Base-by-base conservation (phyloP, 2,329 filamentous ascomycete genomes). In the Penicillium janthinellum region DNA sequence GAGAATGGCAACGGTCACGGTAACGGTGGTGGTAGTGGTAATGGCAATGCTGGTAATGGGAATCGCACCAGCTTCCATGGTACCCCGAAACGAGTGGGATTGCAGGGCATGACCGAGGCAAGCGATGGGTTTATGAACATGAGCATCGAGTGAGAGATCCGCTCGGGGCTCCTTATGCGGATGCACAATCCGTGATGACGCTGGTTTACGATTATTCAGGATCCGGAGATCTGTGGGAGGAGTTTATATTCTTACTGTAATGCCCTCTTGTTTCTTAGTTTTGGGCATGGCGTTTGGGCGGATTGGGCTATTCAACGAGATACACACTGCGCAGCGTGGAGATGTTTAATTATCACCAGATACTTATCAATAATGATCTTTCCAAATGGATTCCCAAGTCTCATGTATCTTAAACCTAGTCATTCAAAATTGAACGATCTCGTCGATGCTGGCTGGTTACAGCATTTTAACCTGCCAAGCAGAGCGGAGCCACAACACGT, bases 61-160 rank as follows among this genome's bases (percentile, higher is more conserved):
- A 75, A 80, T 67, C 79, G 82, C 66, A 69, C 80, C 53, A 79
- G 83, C 67, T 84, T 83, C 67, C 62, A 75, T 58, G 71, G 71
- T n/a, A 64, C 68, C 25, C 48, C 75, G 34, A 84, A 88, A 81
- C 63, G 91, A 37, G 82, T 96, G 14, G 92, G 92, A 8, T 84
- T 96, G 67, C 93, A 97, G 77, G 92, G 93, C 1, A 97, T 98
- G 93, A 90, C 86, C 17, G 94, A 97, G 76, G 94, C 94, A n/a
- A 92, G 92, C 73, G 94, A 97, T 74, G 91, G 92, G 1, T 83
- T 97, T 65, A 96, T 96, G 89, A 92, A 94, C 70, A 95, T 98
- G 90, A 96, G 91, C 75, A 96, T 97, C 70, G 93, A 97, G 75
- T 96, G 51, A 60, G 53, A 34, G 20, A 52, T 39, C 22, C 35